These are phyloP conservation scores for Amauroascus niger DNA, from an alignment of 2,329 filamentous ascomycete genomes.

Conservation along the genomic window DNA sequence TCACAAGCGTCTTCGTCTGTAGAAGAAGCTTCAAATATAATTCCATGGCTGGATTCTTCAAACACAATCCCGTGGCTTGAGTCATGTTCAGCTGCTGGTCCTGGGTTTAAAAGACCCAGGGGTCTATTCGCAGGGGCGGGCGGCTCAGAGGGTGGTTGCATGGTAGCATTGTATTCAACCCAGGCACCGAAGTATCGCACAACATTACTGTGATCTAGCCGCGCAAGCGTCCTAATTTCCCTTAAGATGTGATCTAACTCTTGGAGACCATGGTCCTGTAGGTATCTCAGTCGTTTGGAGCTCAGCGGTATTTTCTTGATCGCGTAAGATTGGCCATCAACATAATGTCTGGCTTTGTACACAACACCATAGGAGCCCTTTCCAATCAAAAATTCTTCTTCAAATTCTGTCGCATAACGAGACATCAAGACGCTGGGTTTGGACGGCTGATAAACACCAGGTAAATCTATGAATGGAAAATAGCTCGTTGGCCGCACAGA, in stretches of 20 bases:
- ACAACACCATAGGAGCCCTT: slow-evolving; percentile 58
- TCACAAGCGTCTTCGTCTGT: slow-evolving; percentile 18
- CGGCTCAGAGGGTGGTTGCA: neutral
- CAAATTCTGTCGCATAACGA: slow-evolving; percentile 44
- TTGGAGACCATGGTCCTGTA: slow-evolving; percentile 43
- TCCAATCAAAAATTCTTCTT: slow-evolving; percentile 48
- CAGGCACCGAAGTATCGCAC: slow-evolving; percentile 58
- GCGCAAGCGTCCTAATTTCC: slow-evolving; percentile 53
- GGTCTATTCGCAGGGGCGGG: neutral
- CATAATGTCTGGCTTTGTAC: slow-evolving; percentile 50
- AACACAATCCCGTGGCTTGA: slow-evolving; percentile 30
- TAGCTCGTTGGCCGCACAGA: slow-evolving; percentile 11
- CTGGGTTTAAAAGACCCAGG: slow-evolving; percentile 15
- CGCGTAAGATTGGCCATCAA: slow-evolving; percentile 55
- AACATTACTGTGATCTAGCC: slow-evolving; percentile 55
- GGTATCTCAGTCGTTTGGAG: slow-evolving; percentile 41
- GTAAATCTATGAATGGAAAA: slow-evolving; percentile 16
- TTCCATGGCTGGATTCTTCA: slow-evolving; percentile 27
- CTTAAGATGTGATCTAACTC: slow-evolving; percentile 49
- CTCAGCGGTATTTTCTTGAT: slow-evolving; percentile 57
- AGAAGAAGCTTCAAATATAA: slow-evolving; percentile 24
- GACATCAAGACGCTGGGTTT: slow-evolving; percentile 21
- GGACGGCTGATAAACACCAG: slow-evolving; percentile 12
- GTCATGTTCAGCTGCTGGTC: slow-evolving; percentile 5
- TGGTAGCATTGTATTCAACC: slow-evolving; percentile 42